phyloP scores from a whole-genome alignment of 2,329 filamentous ascomycete species.

The Rachicladosporium sp. region DNA sequence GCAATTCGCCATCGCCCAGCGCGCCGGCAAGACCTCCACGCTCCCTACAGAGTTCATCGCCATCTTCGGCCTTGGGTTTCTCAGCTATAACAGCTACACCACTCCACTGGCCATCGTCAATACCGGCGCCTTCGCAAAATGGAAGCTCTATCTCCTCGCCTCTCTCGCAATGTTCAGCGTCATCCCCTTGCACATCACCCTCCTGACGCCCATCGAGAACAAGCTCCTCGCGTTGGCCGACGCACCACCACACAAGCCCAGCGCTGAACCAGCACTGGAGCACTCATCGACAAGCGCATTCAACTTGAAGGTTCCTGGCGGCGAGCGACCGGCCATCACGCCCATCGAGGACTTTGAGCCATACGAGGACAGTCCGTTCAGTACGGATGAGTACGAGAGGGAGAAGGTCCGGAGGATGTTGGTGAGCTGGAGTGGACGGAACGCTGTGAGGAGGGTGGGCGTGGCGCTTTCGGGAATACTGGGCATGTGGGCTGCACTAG shows the following conservation, averaged over 20 bases:
- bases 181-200: conserved; percentile 6
- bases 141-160: conserved; percentile 9
- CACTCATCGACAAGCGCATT: background rate
- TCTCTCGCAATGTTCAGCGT: conserved; percentile 7
- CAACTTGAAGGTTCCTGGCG: conserved; percentile 2
- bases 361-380: conserved; percentile 9
- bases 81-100: conserved; percentile 5
- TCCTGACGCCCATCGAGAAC: conserved; percentile 5
- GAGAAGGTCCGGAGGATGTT: conserved; percentile 9
- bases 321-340: conserved; percentile 5
- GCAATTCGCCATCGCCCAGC: conserved; percentile 7
- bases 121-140: background rate
- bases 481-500: conserved; percentile 7
- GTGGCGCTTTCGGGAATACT: conserved; percentile 6
- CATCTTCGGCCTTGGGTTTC: conserved; percentile 6
- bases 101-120: background rate
- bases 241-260: background rate
- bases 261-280: background rate
- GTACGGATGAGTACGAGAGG: conserved; percentile 9
- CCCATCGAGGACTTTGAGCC: conserved; percentile 10
- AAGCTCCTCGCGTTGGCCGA: conserved; percentile 7
- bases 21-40: conserved; percentile 5
- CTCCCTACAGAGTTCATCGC: conserved; percentile 7
- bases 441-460: conserved; percentile 4
- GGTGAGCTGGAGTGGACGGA: conserved; percentile 5